Evolutionary conservation across 2,329 filamentous ascomycete genomes (phyloP), one percentile per base, ranked within the genome.

Genomic region (Orbilia javanica): DNA sequence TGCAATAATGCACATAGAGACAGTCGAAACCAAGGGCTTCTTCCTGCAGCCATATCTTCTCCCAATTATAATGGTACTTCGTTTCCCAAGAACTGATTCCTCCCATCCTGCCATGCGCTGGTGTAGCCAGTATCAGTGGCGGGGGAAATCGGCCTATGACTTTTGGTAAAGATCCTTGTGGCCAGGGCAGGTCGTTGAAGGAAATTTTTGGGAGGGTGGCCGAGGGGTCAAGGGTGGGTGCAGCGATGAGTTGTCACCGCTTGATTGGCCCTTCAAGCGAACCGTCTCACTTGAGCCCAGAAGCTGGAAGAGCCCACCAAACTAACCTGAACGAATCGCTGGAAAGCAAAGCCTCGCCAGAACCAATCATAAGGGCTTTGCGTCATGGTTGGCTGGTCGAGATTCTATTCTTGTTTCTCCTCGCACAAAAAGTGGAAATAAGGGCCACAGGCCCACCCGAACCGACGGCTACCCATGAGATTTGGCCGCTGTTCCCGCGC

Each of bases 181-280:
- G 60, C 57, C 60, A 25, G 62, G 66, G 60, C 66, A 53, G 39
- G 57, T 60, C 48, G 60, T 71, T 34, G 67, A 72, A 62, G 65
- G 53, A 39, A 70, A 77, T 62, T 63, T 77, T 72, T 71, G 67
- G 74, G 62, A 64, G 74, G 74, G 66, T 66, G 73, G 62, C 57
- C 67, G 52, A 72, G 52, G 13, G 11, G 67, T 78, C 74, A 67
- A 78, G 74, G 74, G 74, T 78, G 39, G 62, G 74, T 78, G 74
- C 74, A 78, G 67, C 74, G 74, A 78, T 78, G 74, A 78, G 74
- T 78, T 78, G 74, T 70, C 74, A 78, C 67, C 42, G 74, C 74
- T 78, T 78, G 74, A 78, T 78, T 78, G 74, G 74, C 67, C 74
- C 48, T 57, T 71, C 52, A 78, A 78, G 74, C 74, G 74, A 78